Base-by-base conservation (phyloP, 306 rosid genomes). In the Heteromeles arbutifolia region DNA sequence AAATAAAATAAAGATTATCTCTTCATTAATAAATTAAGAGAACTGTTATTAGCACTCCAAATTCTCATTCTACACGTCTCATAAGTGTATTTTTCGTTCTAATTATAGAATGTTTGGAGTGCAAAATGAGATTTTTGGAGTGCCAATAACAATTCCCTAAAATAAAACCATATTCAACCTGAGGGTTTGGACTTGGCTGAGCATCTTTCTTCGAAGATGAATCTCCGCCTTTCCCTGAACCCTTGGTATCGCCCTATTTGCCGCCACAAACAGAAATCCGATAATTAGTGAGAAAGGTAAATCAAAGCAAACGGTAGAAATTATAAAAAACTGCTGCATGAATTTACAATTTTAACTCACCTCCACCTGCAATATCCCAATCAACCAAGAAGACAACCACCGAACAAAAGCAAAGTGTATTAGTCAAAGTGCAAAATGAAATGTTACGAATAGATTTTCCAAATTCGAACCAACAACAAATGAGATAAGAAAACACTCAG, bases 191-290 rank as follows among this genome's bases (percentile, higher is more conserved):
- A 73, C 79, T 87, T 68, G 90, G 79, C 80, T 90, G 97, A 84
- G 67, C 88, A 52, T 92, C 97, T 76, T 88, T 92, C 84, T 88
- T 92, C 44, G 85, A 75, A 77, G 98, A 90, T 43, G 89, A 11
- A 3, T 96, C 98, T 76, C 97, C 99, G 77, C 90, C 90, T 83
- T 92, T 96, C 25, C 86, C 91, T 4, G 93, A 86, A 18, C 96
- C 98, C 89, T 90, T 96, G 21, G 99, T 88, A 80, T 96, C 99
- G 78, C 97, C 99, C 99, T 96, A 64, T 65, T 52, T n/a, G 67
- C 73, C 74, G 63, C 73, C 76, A 84, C 69, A 70, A 28, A 28
- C 62, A 68, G 26, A 83, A 74, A 15, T 32, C 41, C 25, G 58
- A 65, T 15, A 78, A 56, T 22, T n/a, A n/a, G 82, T 64, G 58